A percentile compares a stretch with the other conserved stretches of the same genome.
Conservation (phyloP, 2,329 filamentous ascomycete species). For the Sporothrix curviconia region DNA sequence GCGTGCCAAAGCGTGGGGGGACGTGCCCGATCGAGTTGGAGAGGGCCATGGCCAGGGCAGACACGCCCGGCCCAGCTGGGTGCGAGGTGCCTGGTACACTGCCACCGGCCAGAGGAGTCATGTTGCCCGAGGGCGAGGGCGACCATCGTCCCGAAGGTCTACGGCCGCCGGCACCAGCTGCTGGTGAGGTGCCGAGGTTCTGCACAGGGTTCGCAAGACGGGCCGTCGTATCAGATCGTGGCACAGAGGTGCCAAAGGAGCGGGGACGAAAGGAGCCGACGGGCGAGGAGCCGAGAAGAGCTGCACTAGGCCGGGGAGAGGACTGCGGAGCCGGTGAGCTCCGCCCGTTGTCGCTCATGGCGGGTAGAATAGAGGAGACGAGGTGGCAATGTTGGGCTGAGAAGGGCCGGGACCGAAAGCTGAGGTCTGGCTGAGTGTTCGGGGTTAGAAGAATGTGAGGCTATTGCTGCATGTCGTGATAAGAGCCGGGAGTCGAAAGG, state of each 20-base stretch:
- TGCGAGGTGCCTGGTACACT: constrained; percentile 54
- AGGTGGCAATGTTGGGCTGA: background rate
- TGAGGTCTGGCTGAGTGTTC: too few species aligned
- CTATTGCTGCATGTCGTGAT: constrained; percentile 7
- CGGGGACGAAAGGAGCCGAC: constrained; percentile 38
- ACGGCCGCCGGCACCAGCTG: constrained; percentile 2
- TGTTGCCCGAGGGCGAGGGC: constrained; percentile 36
- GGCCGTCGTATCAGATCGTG: constrained; percentile 54
- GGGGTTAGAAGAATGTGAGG: background rate
- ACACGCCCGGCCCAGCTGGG: constrained; percentile 70
- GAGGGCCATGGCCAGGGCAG: constrained; percentile 81
- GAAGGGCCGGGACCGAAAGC: background rate
- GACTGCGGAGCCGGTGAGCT: constrained; percentile 18
- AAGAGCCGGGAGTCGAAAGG: background rate
- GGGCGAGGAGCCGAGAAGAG: constrained; percentile 42
- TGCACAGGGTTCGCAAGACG: constrained; percentile 53
- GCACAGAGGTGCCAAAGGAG: constrained; percentile 45
- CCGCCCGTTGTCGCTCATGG: constrained; percentile 18
- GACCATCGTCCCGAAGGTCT: constrained; percentile 30
- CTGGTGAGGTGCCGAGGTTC: constrained; percentile 27
- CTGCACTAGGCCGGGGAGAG: constrained; percentile 27
- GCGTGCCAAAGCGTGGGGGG: constrained; percentile 66
- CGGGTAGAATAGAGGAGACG: background rate
- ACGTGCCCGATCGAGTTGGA: constrained; percentile 65
- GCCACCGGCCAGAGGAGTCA: constrained; percentile 60